phyloP scores from a whole-genome alignment of 2,329 filamentous ascomycete genomes.

The Ceratocystis albifundus region DNA sequence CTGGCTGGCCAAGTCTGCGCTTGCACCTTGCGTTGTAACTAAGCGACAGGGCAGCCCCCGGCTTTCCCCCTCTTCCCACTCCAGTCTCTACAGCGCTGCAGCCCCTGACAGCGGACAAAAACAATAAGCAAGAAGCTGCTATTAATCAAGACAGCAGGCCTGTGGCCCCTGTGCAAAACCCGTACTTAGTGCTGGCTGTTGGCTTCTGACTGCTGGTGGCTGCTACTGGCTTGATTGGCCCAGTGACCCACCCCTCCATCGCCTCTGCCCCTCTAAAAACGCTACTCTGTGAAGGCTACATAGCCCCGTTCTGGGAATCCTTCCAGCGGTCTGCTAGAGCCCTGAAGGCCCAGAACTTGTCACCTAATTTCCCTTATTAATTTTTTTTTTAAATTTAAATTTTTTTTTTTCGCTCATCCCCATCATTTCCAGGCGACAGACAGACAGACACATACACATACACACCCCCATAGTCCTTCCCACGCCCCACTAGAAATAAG shows the following conservation, averaged over 20 bases:
- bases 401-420: conserved; percentile 1
- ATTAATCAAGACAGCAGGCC: too few relatives aligned
- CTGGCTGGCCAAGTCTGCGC: not conserved
- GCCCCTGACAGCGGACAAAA: not conserved
- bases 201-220: not conserved
- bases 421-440: not conserved
- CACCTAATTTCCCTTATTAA: conserved; percentile 23
- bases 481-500: not conserved
- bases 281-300: not conserved
- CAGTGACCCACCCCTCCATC: too few relatives aligned
- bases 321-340: not conserved
- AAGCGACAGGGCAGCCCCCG: not conserved
- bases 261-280: not conserved
- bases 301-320: not conserved
- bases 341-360: conserved; percentile 21
- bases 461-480: not conserved
- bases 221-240: not conserved
- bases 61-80: too few relatives aligned
- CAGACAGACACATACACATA: too few relatives aligned
- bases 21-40: conserved; percentile 3
- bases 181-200: not conserved
- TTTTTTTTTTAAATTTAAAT: too few relatives aligned
- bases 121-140: not conserved
- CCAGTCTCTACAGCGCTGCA: not conserved
- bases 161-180: too few relatives aligned